Base-by-base conservation (phyloP, 345 rosid species). In the Turnera subulata region DNA sequence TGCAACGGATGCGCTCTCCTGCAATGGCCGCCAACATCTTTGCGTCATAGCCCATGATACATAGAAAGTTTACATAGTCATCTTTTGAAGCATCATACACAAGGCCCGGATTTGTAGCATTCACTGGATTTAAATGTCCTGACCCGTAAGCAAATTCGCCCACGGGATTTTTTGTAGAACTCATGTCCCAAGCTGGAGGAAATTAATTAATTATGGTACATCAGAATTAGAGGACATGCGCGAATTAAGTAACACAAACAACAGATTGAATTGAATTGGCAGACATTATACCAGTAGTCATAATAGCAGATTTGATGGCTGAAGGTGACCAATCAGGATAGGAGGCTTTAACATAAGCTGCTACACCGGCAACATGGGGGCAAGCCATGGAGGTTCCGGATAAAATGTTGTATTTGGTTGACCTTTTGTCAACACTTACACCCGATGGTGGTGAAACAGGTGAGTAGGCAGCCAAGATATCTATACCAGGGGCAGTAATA, bases 81-180 rank as follows among this genome's bases (percentile, higher is more conserved):
- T n/a, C n/a, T n/a, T n/a, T n/a, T n/a, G n/a, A n/a, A n/a, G n/a
- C n/a, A n/a, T n/a, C n/a, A n/a, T n/a, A n/a, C n/a, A n/a, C n/a
- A n/a, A n/a, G n/a, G n/a, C n/a, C n/a, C n/a, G n/a, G n/a, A n/a
- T n/a, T 83, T 19, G 49, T 35, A 11, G 87, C 88, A 33, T 71
- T 63, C 11, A 44, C n/a, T 0, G 96, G 89, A 58, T 82, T 69
- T 14, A 84, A 39, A 33, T 73, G 75, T 19, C 92, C 92, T 1
- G 86, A 42, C 18, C 88, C 92, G 45, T 68, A 79, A 18, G 76
- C 73, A 44, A 85, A 73, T 64, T 78, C 85, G n/a, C 67, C 76
- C 1, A 53, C 66, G n/a, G 32, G 46, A 33, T 66, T 62, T 6
- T 24, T 53, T 18, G 45, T 57, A 22, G 65, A 26, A 46, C 70